These are phyloP conservation scores for Candida pini DNA, from an alignment of 805 yeast genomes.

Conservation along the genomic window DNA sequence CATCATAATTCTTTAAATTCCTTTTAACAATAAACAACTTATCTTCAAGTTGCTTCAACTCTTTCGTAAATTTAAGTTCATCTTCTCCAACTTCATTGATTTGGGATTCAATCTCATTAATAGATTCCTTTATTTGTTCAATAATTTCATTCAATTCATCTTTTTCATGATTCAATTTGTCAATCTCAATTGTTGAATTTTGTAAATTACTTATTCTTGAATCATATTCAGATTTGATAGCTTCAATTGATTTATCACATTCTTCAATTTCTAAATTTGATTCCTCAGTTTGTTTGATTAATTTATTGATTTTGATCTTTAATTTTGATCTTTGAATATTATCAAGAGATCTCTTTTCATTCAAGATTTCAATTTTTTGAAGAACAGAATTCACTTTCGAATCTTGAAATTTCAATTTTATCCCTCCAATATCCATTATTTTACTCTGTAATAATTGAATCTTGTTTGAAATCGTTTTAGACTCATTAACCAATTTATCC, in stretches of 20 bases:
- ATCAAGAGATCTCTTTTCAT: conserved; percentile 52
- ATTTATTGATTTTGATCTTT: conserved; percentile 57
- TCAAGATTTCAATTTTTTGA: conserved; percentile 58
- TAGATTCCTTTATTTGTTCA: conserved; percentile 37
- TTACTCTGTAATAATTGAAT: conserved; percentile 63
- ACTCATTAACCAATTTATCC: conserved; percentile 42
- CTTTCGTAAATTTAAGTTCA: conserved; percentile 62
- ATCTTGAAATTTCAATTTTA: conserved; percentile 69
- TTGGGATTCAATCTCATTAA: conserved; percentile 34
- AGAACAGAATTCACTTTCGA: conserved; percentile 73
- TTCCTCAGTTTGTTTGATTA: conserved; percentile 39
- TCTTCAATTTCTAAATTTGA: conserved; percentile 41
- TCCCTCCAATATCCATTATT: conserved; percentile 91
- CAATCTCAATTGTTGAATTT: conserved; percentile 30
- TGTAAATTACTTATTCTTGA: conserved; percentile 21
- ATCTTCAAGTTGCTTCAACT: conserved; percentile 50
- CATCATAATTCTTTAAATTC: conserved; percentile 34
- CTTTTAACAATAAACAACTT: conserved; percentile 33
- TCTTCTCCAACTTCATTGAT: conserved; percentile 55
- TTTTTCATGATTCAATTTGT: conserved; percentile 22
- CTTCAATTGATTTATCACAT: conserved; percentile 29
- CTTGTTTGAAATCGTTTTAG: conserved; percentile 48
- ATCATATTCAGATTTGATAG: conserved; percentile 26
- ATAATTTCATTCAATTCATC: conserved; percentile 36
- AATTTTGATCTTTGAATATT: conserved; percentile 53